Conservation (phyloP, 1,284 basidiomycete genomes). For the Wolfiporia cocos region DNA sequence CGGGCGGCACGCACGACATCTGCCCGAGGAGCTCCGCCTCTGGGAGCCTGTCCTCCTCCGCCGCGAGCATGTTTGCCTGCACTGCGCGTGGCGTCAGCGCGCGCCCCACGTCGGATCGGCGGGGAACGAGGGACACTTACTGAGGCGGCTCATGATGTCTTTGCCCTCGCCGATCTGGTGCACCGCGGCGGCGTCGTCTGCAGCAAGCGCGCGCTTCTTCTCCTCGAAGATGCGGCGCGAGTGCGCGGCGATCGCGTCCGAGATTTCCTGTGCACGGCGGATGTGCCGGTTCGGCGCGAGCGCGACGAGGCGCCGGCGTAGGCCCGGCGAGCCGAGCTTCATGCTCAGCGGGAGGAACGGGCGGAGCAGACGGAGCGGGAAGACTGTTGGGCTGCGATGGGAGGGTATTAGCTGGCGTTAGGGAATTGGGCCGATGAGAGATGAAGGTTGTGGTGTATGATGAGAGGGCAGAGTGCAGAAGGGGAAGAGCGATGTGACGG, state of each 20-base stretch:
- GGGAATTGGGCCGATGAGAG: no score
- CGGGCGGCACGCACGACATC: slow-evolving; percentile 16
- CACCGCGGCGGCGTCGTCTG: slow-evolving; percentile 21
- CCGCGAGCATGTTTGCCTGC: slow-evolving; percentile 16
- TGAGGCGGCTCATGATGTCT: slow-evolving; percentile 25
- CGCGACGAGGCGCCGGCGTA: slow-evolving; percentile 11
- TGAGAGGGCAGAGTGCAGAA: neutral
- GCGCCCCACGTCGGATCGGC: neutral
- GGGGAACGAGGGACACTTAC: no score
- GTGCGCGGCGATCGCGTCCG: slow-evolving; percentile 14
- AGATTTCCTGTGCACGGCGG: slow-evolving; percentile 11
- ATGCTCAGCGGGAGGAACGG: slow-evolving; percentile 12
- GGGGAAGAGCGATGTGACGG: neutral
- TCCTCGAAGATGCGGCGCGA: slow-evolving; percentile 13
- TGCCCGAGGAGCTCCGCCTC: slow-evolving; percentile 23
- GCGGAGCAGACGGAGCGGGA: slow-evolving; percentile 5
- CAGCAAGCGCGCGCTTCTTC: slow-evolving; percentile 19
- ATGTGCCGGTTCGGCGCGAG: slow-evolving; percentile 12
- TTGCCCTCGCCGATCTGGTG: slow-evolving; percentile 24
- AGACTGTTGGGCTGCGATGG: slow-evolving; percentile 13
- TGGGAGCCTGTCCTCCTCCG: slow-evolving; percentile 18
- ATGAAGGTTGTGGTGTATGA: no score
- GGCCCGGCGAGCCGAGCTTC: slow-evolving; percentile 6
- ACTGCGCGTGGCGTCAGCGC: neutral
- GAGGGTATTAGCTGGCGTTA: no score